A percentile compares a stretch with the other conserved stretches of the same genome.
Evolutionary conservation across 1,139 yeast species (phyloP).

Genomic region (Saccharomycopsis crataegensis): DNA sequence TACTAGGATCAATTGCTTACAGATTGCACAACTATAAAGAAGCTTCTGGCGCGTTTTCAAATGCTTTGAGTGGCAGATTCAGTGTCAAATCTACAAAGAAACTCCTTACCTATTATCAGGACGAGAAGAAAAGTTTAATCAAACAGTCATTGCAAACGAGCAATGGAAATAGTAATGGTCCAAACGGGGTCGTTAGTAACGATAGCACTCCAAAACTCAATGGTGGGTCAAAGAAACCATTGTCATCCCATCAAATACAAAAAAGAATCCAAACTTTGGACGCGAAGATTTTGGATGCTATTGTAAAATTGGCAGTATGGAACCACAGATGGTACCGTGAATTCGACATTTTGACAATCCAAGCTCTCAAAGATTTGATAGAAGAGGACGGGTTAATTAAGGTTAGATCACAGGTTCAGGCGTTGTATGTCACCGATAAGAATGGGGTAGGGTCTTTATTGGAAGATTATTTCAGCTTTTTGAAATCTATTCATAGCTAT

Average conservation of each 20-base stretch:
- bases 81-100: slow-evolving; percentile 77
- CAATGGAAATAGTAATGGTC: slow-evolving; percentile 37
- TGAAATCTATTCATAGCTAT: slow-evolving; percentile 38
- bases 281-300: slow-evolving; percentile 57
- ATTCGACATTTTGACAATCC: slow-evolving; percentile 62
- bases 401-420: slow-evolving; percentile 68
- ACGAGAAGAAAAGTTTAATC: slow-evolving; percentile 29
- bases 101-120: slow-evolving; percentile 56
- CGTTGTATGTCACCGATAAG: slow-evolving; percentile 45
- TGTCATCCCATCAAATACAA: slow-evolving; percentile 29
- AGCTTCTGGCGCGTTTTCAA: slow-evolving; percentile 74
- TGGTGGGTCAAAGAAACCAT: slow-evolving; percentile 21
- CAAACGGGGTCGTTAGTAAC: slow-evolving; percentile 76
- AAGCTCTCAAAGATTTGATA: slow-evolving; percentile 51
- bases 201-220: slow-evolving; percentile 28
- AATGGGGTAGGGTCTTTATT: slow-evolving; percentile 57
- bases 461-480: slow-evolving; percentile 43
- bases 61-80: slow-evolving; percentile 67
- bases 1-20: slow-evolving; percentile 77
- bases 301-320: slow-evolving; percentile 82
- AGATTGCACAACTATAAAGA: slow-evolving; percentile 80
- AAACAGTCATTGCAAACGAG: slow-evolving; percentile 17
- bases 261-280: slow-evolving; percentile 46
- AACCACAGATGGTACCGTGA: slow-evolving; percentile 96
- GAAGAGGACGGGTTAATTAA: slow-evolving; percentile 74